Evolutionary conservation across 768 basidiomycete species (phyloP), one percentile per base, ranked within the genome.

Genomic region (Hypholoma fasciculare): DNA sequence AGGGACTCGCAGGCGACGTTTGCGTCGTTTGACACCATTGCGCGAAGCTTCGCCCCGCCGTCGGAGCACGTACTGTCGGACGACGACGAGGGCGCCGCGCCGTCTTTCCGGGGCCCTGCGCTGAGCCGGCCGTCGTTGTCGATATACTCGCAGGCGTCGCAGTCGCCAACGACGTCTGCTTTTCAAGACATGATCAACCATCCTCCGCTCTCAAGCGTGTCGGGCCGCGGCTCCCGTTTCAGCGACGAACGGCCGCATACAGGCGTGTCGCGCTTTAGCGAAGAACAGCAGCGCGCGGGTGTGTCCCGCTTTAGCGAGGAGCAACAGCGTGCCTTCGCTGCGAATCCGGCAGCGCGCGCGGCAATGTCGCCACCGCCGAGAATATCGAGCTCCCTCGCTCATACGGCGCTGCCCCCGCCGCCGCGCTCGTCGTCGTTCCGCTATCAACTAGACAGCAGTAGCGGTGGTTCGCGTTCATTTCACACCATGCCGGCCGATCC

Each of bases 101-200:
- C 74, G 30, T 87, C 86, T 1, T 70, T 85, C 17, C 61, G 84
- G 47, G 86, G 86, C 20, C 69, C 81, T 3, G 62, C 67, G 62
- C 78, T 71, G 16, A 79, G 76, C 61, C 78, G 86, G 40, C 82
- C 76, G 3, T 88, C 89, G 17, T 61, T 86, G 27, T 89, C 88
- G 12, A 82, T 85, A 54, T 87, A 88, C 68, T 86, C 88, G 9
- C 84, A 85, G 61, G 78, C 82, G 4, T 92, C 90, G 8, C 51
- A 67, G 46, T 74, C 74, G 9, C 90, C 90, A 1, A 89, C 89
- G 3, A 85, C 80, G 6, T 91, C 90, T n/a, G 88, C 87, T n/a
- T 92, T 92, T 72, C 82, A 84, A 26, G 88, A 90, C 62, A 82
- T 79, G 14, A 68, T 82, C 42, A 78, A 75, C 48, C 69, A 63